phyloP scores from a whole-genome alignment of 1,139 yeast genomes.

The Zygoascus hellenicus region DNA sequence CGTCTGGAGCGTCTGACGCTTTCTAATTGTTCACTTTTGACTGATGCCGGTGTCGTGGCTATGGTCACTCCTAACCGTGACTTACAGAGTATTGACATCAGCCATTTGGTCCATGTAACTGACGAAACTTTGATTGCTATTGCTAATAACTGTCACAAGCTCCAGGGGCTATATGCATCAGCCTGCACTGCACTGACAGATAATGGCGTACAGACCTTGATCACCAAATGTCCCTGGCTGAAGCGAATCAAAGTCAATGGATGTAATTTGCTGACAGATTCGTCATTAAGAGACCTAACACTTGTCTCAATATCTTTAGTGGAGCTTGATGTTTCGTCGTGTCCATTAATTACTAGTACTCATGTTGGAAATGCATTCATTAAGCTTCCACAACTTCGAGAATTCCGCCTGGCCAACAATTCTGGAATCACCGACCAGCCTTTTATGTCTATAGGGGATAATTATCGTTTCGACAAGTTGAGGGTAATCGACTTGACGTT shows the following conservation, averaged over 20 bases:
- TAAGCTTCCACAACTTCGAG: slow-evolving; percentile 66
- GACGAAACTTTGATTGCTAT: slow-evolving; percentile 69
- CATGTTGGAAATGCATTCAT: slow-evolving; percentile 58
- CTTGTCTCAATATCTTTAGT: slow-evolving; percentile 70
- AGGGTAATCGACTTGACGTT: slow-evolving; percentile 83
- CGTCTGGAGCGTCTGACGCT: slow-evolving; percentile 81
- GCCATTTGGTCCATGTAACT: slow-evolving; percentile 65
- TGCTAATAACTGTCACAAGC: slow-evolving; percentile 63
- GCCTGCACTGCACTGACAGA: slow-evolving; percentile 70
- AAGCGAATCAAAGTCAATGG: slow-evolving; percentile 80
- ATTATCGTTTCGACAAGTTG: slow-evolving; percentile 42
- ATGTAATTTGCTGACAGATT: slow-evolving; percentile 62
- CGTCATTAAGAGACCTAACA: slow-evolving; percentile 58
- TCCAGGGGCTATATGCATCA: slow-evolving; percentile 90
- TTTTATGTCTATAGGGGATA: slow-evolving; percentile 22
- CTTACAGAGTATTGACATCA: slow-evolving; percentile 80
- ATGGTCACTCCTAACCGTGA: slow-evolving; percentile 61
- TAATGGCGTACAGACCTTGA: slow-evolving; percentile 54
- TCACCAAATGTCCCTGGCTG: slow-evolving; percentile 62
- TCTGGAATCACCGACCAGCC: slow-evolving; percentile 62
- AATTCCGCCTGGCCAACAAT: slow-evolving; percentile 75
- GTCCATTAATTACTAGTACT: slow-evolving; percentile 65
- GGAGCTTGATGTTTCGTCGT: slow-evolving; percentile 83
- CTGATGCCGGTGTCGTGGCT: slow-evolving; percentile 55
- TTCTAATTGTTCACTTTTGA: slow-evolving; percentile 66